Evolutionary conservation across 176 grass and related monocot genomes (phyloP).

Genomic region (Eleusine indica): DNA sequence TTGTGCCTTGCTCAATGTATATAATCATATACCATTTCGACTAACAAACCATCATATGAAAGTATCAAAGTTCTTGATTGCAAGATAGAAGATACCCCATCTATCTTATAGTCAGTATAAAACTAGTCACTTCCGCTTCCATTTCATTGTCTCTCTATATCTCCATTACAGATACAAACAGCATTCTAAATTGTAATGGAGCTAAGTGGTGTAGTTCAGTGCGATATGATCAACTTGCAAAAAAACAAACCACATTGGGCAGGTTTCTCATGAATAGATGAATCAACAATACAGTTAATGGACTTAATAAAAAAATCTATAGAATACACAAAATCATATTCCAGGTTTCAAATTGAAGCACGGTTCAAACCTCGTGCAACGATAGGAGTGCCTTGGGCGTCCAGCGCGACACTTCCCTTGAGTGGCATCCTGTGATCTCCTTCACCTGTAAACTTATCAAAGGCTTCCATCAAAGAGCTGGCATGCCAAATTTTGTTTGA

Average conservation of each 20-base stretch:
- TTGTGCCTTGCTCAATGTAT: neutral
- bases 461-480: neutral
- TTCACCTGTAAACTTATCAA: conserved; percentile 50
- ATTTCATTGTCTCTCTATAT: neutral
- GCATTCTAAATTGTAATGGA: neutral
- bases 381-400: conserved; percentile 44
- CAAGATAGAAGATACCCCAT: neutral
- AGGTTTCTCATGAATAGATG: neutral
- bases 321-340: neutral
- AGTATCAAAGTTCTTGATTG: conserved; percentile 1
- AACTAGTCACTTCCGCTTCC: neutral
- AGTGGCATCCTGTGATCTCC: conserved; percentile 45
- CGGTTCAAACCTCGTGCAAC: conserved; percentile 41
- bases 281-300: neutral
- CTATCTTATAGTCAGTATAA: neutral
- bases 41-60: neutral
- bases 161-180: neutral
- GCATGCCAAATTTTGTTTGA: neutral
- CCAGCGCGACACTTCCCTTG: conserved; percentile 43
- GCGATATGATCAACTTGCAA: neutral
- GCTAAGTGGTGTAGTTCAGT: neutral
- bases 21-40: neutral
- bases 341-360: neutral
- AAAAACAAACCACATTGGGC: neutral
- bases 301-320: neutral